A percentile compares a stretch with the other conserved stretches of the same genome.
Evolutionary conservation across 1,284 basidiomycete genomes (phyloP).

Genomic region (Amylostereum areolatum): DNA sequence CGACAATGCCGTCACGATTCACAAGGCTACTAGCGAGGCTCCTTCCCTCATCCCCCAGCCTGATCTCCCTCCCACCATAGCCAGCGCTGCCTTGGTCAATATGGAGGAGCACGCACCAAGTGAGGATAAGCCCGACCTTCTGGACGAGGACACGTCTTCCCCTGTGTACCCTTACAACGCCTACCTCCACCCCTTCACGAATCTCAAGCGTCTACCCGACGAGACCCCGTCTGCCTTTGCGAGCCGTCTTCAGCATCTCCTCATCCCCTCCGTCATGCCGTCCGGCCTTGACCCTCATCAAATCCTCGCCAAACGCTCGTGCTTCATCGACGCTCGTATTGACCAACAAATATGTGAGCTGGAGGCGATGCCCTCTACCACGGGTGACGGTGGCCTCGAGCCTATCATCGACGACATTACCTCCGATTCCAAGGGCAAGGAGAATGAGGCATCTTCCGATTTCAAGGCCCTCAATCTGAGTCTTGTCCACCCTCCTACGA

Average conservation of each 20-base stretch:
- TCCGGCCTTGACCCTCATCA: conserved; percentile 91
- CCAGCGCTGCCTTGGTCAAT: conserved; percentile 21
- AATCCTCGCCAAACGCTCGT: conserved; percentile 86
- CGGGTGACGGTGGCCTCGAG: conserved; percentile 71
- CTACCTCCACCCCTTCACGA: conserved; percentile 81
- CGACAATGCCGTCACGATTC: conserved; percentile 75
- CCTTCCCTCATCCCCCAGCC: no score
- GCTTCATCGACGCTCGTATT: conserved; percentile 87
- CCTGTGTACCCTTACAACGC: conserved; percentile 95
- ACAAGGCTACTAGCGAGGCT: conserved; percentile 43
- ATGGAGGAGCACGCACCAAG: no score
- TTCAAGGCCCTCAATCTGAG: conserved; percentile 21
- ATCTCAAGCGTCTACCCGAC: conserved; percentile 61
- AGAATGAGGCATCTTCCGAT: conserved; percentile 37
- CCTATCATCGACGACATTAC: conserved; percentile 44
- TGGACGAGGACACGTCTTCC: conserved; percentile 77
- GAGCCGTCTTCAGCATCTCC: conserved; percentile 72
- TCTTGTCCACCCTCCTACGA: conserved; percentile 41
- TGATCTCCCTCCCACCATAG: no score
- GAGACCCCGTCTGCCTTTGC: conserved; percentile 55
- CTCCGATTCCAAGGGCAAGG: conserved; percentile 36
- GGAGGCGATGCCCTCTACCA: conserved; percentile 77
- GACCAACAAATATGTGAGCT: conserved; percentile 88
- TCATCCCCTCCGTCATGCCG: conserved; percentile 89
- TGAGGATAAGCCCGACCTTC: conserved; percentile 55